These are phyloP conservation scores for Beta macrorhiza DNA, from an alignment of 179 eudicot species.

Conservation along the genomic window DNA sequence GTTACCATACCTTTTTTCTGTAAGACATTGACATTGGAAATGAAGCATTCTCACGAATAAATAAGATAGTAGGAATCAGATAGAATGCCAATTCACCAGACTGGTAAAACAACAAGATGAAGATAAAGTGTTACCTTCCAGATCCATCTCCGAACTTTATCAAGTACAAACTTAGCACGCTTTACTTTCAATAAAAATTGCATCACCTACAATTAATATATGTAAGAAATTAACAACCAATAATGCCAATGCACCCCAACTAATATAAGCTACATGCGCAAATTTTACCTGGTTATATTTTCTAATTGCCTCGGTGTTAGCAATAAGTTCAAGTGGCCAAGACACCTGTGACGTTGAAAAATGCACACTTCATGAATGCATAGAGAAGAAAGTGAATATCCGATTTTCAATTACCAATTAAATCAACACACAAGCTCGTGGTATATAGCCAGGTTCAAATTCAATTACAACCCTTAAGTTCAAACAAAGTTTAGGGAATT, in stretches of 20 bases:
- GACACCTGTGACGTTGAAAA: constrained; percentile 54
- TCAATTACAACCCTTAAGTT: too few relatives aligned
- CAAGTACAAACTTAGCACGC: constrained; percentile 95
- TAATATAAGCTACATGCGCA: not conserved
- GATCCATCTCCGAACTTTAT: constrained; percentile 94
- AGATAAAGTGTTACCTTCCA: constrained; percentile 71
- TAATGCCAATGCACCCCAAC: not conserved
- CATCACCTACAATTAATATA: constrained; percentile 67
- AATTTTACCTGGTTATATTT: constrained; percentile 87
- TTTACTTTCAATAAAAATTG: constrained; percentile 82
- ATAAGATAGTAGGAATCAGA: not conserved
- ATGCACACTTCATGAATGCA: constrained; percentile 8
- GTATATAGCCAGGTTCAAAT: too few relatives aligned
- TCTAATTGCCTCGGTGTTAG: constrained; percentile 75
- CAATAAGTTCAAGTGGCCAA: constrained; percentile 98
- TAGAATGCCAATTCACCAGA: constrained; percentile 3
- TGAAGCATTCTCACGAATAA: not conserved
- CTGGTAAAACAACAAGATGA: constrained; percentile 11
- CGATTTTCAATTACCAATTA: not conserved
- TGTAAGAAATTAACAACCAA: constrained; percentile 13
- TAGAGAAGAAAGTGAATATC: not conserved
- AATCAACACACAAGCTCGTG: too few relatives aligned
- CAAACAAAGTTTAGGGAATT: too few relatives aligned
- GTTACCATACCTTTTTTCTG: constrained; percentile 70
- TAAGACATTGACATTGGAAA: constrained; percentile 6